phyloP scores from a whole-genome alignment of 805 yeast species.

The Maudiozyma turicensis region DNA sequence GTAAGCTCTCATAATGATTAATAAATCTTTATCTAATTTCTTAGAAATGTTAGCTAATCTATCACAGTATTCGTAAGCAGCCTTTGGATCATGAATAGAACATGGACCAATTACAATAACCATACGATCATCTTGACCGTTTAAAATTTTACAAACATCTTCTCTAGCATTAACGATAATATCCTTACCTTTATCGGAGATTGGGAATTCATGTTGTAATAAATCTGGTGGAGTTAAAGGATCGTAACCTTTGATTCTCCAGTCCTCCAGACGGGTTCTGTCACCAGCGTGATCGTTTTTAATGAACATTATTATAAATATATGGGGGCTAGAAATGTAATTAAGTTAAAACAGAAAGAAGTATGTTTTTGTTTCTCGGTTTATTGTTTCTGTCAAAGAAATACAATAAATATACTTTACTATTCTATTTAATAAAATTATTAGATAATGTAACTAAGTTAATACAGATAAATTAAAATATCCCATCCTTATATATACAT shows the following conservation, averaged over 20 bases:
- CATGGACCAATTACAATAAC: constrained; percentile 94
- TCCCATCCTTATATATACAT: too few relatives aligned
- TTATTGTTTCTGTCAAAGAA: too few relatives aligned
- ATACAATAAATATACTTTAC: too few relatives aligned
- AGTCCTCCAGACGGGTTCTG: constrained; percentile 64
- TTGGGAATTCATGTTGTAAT: constrained; percentile 75
- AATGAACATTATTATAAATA: constrained; percentile 53
- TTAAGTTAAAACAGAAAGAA: neutral
- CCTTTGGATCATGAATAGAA: constrained; percentile 87
- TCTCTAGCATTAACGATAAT: constrained; percentile 70
- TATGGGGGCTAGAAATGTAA: neutral
- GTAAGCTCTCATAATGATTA: constrained; percentile 94
- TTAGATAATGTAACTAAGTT: too few relatives aligned
- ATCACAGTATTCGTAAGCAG: constrained; percentile 82
- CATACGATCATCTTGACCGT: constrained; percentile 79
- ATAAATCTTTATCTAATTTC: constrained; percentile 61
- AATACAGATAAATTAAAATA: too few relatives aligned
- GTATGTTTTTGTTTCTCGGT: too few relatives aligned
- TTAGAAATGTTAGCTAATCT: constrained; percentile 50
- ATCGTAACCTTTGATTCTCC: constrained; percentile 81
- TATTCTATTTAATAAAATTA: too few relatives aligned
- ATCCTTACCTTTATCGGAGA: constrained; percentile 47
- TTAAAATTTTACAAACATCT: constrained; percentile 58
- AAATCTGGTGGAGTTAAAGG: constrained; percentile 94
- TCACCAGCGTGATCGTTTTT: constrained; percentile 80